Evolutionary conservation across 805 yeast genomes (phyloP).

Genomic region (Candida easanensis): DNA sequence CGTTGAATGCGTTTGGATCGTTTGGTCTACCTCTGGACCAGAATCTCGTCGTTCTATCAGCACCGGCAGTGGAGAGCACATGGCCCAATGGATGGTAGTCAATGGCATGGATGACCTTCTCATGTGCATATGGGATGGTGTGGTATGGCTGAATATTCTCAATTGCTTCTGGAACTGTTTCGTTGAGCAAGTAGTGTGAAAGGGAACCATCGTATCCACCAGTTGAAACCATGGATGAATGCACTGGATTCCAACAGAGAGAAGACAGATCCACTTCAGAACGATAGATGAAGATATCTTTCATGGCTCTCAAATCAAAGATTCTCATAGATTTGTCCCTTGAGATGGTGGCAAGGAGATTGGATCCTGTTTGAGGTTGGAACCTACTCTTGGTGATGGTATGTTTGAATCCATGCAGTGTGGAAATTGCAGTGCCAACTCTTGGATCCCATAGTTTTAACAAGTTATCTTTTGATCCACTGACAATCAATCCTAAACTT

Average conservation of each 20-base stretch:
- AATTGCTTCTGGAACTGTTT: constrained; percentile 31
- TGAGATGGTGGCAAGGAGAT: constrained; percentile 80
- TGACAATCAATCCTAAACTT: constrained; percentile 74
- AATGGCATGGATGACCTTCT: constrained; percentile 83
- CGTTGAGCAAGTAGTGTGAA: constrained; percentile 67
- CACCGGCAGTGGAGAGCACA: constrained; percentile 85
- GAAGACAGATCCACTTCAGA: constrained; percentile 86
- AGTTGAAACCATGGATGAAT: constrained; percentile 71
- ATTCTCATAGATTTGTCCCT: constrained; percentile 86
- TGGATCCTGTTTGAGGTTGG: constrained; percentile 69
- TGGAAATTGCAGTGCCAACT: constrained; percentile 65
- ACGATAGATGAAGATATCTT: constrained; percentile 66
- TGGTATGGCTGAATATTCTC: constrained; percentile 48
- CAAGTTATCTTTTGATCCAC: constrained; percentile 94
- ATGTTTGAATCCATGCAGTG: constrained; percentile 89
- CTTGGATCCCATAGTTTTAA: constrained; percentile 97
- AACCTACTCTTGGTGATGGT: constrained; percentile 85
- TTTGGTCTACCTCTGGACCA: constrained; percentile 94
- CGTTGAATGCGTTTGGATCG: constrained; percentile 79
- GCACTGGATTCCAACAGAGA: constrained; percentile 90
- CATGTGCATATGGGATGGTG: constrained; percentile 87
- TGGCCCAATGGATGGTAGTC: constrained; percentile 96
- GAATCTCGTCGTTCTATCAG: constrained; percentile 87
- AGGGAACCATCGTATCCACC: constrained; percentile 91
- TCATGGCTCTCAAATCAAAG: constrained; percentile 85